Conservation (phyloP, 805 yeast genomes). For the Starmerella bombicola region DNA sequence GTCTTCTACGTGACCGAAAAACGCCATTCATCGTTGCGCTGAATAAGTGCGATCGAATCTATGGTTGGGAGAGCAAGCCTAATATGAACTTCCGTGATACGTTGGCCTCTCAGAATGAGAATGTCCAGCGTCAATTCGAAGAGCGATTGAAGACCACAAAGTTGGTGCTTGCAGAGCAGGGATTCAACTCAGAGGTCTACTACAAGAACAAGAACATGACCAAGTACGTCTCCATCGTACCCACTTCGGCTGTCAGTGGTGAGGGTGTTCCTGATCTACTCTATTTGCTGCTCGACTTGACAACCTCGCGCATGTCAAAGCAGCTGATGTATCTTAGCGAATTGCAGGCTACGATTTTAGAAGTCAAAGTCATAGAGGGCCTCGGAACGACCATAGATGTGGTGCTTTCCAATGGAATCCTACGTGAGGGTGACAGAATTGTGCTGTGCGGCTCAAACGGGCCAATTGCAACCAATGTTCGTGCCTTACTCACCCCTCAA, state of each 20-base stretch:
- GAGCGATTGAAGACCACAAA: conserved; percentile 75
- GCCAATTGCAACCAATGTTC: conserved; percentile 88
- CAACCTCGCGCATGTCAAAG: conserved; percentile 97
- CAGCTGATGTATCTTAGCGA: conserved; percentile 91
- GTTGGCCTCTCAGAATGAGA: conserved; percentile 60
- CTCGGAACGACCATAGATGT: conserved; percentile 98
- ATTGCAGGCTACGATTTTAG: conserved; percentile 91
- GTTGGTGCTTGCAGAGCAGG: conserved; percentile 91
- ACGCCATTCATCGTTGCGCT: conserved; percentile 97
- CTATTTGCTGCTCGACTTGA: conserved; percentile 86
- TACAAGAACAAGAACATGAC: conserved; percentile 90
- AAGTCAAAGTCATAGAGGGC: conserved; percentile 97
- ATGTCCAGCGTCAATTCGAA: conserved; percentile 87
- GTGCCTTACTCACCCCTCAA: conserved; percentile 95
- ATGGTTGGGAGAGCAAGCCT: conserved; percentile 84
- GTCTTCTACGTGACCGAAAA: conserved; percentile 85
- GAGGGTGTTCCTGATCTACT: conserved; percentile 99
- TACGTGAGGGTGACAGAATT: conserved; percentile 88
- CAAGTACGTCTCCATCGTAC: conserved; percentile 88
- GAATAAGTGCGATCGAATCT: conserved; percentile 93
- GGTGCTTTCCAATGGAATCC: conserved; percentile 87
- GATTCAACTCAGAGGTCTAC: conserved; percentile 92
- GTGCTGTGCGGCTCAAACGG: conserved; percentile 97
- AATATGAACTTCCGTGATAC: conserved; percentile 95
- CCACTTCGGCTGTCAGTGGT: conserved; percentile 98